Evolutionary conservation across 2,329 filamentous ascomycete genomes (phyloP), one percentile per base, ranked within the genome.

Genomic region (Venturia asperata): DNA sequence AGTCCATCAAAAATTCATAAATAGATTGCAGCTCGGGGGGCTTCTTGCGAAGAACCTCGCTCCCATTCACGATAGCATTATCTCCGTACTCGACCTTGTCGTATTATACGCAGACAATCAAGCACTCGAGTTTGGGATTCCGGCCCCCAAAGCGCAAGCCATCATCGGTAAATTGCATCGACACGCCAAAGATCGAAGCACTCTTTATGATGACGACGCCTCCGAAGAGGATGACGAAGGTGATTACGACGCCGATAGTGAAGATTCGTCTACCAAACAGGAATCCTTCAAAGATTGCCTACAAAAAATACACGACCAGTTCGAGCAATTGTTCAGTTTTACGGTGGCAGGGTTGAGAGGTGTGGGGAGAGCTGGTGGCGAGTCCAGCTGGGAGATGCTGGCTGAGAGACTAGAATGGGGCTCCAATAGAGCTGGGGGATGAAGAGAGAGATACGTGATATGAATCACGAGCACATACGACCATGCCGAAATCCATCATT

Each of bases 11-110:
- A 73, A 75, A 0, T 93, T 88, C 70, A 77, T 89, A 56, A 81
- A 80, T 56, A 81, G 81, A 1, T 77, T 94, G 13, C 79, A 87
- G 65, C 83, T 86, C 41, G 86, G 91, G 68, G 85, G 89, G 11
- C 83, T 94, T 30, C 82, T 95, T 0, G 85, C 87, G 0, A 77
- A 80, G 19, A 87, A 87, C 64, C 77, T 96, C 4, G 80, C 81
- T 19, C 87, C 89, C 0, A 89, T 97, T 43, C 82, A 85, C 65
- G 84, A 89, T 66, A 85, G 85, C 17, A 83, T 96, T 21, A 79
- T 93, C n/a, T 85, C 87, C 60, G 77, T 94, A 2, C 81, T 97
- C 1, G 90, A 96, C 71, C 77, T 96, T 15, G 85, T 86, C 2
- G 84, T 93, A 56, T 79, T 82, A 65, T 85, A 95, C 39, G 84